phyloP scores from a whole-genome alignment of 768 basidiomycete species.

The Pulveroboletus sp. region DNA sequence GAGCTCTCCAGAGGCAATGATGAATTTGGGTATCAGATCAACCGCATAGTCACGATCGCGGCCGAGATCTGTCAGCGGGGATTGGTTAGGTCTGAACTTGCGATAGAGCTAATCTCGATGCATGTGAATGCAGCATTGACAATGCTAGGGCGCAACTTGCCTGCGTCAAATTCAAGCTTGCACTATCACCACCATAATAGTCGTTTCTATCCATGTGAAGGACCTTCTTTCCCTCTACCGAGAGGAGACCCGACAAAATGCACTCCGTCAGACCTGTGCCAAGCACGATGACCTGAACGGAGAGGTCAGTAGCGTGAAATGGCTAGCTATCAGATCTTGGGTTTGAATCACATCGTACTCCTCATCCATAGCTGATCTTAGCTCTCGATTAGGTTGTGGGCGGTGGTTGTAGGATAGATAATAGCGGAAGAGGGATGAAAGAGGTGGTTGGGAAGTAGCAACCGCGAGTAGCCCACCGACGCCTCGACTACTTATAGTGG shows the following conservation, averaged over 20 bases:
- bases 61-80: conserved; percentile 81
- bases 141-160: conserved; percentile 40
- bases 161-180: conserved; percentile 96
- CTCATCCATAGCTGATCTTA: conserved; percentile 81
- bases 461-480: conserved; percentile 4
- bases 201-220: conserved; percentile 99
- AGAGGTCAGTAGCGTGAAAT: conserved; percentile 13
- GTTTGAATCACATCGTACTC: conserved; percentile 80
- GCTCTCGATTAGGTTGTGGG: conserved; percentile 10
- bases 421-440: conserved; percentile 1
- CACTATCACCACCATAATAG: conserved; percentile 98
- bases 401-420: conserved; percentile 9
- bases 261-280: conserved; percentile 99
- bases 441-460: conserved; percentile 16
- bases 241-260: conserved; percentile 94
- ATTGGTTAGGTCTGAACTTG: conserved; percentile 82
- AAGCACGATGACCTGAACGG: conserved; percentile 75
- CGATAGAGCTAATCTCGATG: conserved; percentile 74
- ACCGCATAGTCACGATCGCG: conserved; percentile 98
- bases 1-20: conserved; percentile 96
- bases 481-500: conserved; percentile 27
- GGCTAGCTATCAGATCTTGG: conserved; percentile 14
- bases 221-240: conserved; percentile 99
- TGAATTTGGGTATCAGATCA: conserved; percentile 98
- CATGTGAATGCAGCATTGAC: conserved; percentile 15